Evolutionary conservation across 768 basidiomycete genomes (phyloP).

Genomic region (Lactarius sp.): DNA sequence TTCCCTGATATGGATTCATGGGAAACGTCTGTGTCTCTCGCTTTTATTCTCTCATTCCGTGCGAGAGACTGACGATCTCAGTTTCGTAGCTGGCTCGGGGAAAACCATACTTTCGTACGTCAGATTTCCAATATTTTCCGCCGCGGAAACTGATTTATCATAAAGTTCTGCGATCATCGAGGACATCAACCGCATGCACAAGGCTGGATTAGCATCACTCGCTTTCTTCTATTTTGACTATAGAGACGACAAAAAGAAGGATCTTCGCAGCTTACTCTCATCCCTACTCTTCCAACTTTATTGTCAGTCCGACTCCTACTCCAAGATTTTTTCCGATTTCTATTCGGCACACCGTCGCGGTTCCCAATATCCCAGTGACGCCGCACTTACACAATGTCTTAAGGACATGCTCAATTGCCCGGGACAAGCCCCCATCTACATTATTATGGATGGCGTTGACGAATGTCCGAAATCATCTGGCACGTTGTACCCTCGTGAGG

Average conservation of each 20-base stretch:
- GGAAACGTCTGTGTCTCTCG: background rate
- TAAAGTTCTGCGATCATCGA: background rate
- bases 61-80: background rate
- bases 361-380: background rate
- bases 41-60: background rate
- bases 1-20: background rate
- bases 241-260: background rate
- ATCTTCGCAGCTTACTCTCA: background rate
- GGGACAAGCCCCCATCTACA: background rate
- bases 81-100: background rate
- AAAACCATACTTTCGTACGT: background rate
- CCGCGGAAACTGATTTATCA: background rate
- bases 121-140: background rate
- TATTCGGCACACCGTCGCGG: background rate
- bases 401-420: background rate
- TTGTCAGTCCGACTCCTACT: background rate
- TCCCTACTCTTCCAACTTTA: background rate
- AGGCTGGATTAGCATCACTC: background rate
- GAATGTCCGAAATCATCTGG: constrained; percentile 2
- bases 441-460: background rate
- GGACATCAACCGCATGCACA: background rate
- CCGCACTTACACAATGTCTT: background rate
- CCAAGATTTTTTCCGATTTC: background rate
- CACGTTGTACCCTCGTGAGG: background rate
- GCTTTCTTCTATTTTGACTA: background rate